Percentiles rank a stretch among this genome's conserved stretches.
phyloP scores from a whole-genome alignment of 768 basidiomycete species.

The Lactifluus echinatus region DNA sequence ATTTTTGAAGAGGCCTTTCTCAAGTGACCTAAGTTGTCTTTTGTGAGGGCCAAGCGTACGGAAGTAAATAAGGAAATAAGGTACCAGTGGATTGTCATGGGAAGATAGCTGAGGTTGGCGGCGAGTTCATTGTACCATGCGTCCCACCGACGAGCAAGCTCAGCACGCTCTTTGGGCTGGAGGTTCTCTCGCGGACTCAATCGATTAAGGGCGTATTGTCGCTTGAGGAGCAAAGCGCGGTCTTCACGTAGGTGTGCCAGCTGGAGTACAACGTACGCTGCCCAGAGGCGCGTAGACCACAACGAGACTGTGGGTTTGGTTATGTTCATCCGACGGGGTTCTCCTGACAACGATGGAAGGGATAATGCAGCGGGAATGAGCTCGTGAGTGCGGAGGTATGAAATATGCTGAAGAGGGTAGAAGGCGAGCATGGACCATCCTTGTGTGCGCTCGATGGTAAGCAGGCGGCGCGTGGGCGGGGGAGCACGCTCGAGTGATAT shows the following conservation, averaged over 20 bases:
- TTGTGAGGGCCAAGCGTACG: neutral
- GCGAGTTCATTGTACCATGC: constrained; percentile 64
- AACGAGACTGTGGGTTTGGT: constrained; percentile 42
- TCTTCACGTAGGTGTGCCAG: constrained; percentile 68
- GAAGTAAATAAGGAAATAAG: neutral
- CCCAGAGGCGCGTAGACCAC: constrained; percentile 82
- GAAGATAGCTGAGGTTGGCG: constrained; percentile 69
- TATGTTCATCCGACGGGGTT: constrained; percentile 30
- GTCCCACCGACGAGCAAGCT: constrained; percentile 51
- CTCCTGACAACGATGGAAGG: constrained; percentile 30
- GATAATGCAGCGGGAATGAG: constrained; percentile 51
- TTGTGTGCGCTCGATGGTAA: constrained; percentile 73
- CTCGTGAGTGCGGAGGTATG: constrained; percentile 52
- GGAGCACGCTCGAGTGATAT: constrained; percentile 64
- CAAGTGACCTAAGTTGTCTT: constrained; percentile 10
- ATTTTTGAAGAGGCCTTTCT: constrained; percentile 19
- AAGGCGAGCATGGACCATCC: constrained; percentile 71
- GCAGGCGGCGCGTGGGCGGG: constrained; percentile 58
- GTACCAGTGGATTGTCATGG: constrained; percentile 80
- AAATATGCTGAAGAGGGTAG: constrained; percentile 73
- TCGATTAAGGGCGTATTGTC: constrained; percentile 41
- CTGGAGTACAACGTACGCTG: constrained; percentile 66
- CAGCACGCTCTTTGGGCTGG: constrained; percentile 47
- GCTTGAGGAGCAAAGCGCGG: constrained; percentile 44
- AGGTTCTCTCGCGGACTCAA: constrained; percentile 29